Conservation (phyloP, 2,329 filamentous ascomycete genomes). For the Paecilomyces sp. region DNA sequence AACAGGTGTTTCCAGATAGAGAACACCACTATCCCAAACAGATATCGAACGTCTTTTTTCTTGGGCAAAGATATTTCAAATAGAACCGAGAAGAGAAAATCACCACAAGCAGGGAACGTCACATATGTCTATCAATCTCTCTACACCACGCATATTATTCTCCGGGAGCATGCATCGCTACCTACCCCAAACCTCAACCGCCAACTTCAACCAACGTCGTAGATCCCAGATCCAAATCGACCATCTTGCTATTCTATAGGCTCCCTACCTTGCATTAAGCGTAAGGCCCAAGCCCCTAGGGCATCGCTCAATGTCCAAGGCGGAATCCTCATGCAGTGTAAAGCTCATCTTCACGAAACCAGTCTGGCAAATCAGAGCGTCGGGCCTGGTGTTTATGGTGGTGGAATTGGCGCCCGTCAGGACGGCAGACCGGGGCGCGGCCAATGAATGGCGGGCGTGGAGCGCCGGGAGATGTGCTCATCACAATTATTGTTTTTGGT, state of each 20-base stretch:
- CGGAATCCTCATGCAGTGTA: background rate
- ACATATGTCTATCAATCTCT: too few species aligned
- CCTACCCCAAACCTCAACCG: background rate
- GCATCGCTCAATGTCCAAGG: background rate
- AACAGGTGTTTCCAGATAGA: background rate
- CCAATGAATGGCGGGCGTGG: background rate
- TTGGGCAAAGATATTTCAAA: too few species aligned
- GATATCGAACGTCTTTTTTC: too few species aligned
- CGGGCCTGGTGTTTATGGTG: background rate
- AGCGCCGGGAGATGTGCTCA: background rate
- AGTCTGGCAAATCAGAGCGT: background rate
- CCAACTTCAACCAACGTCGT: background rate
- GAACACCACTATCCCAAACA: background rate
- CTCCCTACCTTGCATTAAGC: background rate
- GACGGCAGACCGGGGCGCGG: constrained; percentile 1
- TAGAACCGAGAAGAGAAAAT: too few species aligned
- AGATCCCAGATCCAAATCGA: background rate
- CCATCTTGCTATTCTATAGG: background rate
- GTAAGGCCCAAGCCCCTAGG: background rate
- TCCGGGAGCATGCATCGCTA: background rate
- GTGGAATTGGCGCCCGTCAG: constrained; percentile 9
- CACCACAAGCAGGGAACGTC: too few species aligned
- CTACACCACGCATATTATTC: too few species aligned
- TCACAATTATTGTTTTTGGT: background rate
- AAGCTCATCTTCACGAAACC: background rate